phyloP scores from a whole-genome alignment of 148 eudicot species.

The Chenopodium quinoa region DNA sequence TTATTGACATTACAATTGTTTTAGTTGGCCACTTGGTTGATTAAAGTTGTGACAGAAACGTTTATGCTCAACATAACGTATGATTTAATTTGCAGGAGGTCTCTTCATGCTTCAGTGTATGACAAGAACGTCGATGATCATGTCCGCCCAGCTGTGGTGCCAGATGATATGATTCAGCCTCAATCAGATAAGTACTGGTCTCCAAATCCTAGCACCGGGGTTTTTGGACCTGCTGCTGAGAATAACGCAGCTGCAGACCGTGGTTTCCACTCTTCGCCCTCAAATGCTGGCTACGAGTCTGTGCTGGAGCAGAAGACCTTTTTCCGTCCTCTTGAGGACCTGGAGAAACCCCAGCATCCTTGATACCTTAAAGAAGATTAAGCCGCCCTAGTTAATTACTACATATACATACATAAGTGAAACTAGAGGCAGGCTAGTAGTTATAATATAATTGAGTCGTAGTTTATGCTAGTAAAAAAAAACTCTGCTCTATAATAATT shows the following conservation, averaged over 20 bases:
- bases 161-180: slow-evolving; percentile 58
- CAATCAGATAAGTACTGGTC: slow-evolving; percentile 71
- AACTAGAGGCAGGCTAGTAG: slow-evolving; percentile 28
- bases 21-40: background rate
- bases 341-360: slow-evolving; percentile 54
- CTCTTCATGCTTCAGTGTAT: slow-evolving; percentile 59
- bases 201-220: slow-evolving; percentile 85
- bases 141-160: slow-evolving; percentile 54
- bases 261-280: slow-evolving; percentile 27
- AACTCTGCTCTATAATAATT: slow-evolving; percentile 5
- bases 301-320: slow-evolving; percentile 81
- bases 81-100: slow-evolving; percentile 51
- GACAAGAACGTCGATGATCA: slow-evolving; percentile 89
- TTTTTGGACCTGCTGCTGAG: slow-evolving; percentile 72
- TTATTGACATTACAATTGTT: background rate
- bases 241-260: slow-evolving; percentile 25
- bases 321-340: slow-evolving; percentile 78
- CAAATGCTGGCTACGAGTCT: slow-evolving; percentile 42
- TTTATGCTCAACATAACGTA: background rate
- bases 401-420: background rate
- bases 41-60: background rate
- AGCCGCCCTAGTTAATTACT: slow-evolving; percentile 26
- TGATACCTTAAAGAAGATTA: slow-evolving; percentile 9
- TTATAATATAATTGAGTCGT: background rate
- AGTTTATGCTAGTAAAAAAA: slow-evolving; percentile 10